Conservation (phyloP, 306 rosid genomes). For the Quercus gilva region DNA sequence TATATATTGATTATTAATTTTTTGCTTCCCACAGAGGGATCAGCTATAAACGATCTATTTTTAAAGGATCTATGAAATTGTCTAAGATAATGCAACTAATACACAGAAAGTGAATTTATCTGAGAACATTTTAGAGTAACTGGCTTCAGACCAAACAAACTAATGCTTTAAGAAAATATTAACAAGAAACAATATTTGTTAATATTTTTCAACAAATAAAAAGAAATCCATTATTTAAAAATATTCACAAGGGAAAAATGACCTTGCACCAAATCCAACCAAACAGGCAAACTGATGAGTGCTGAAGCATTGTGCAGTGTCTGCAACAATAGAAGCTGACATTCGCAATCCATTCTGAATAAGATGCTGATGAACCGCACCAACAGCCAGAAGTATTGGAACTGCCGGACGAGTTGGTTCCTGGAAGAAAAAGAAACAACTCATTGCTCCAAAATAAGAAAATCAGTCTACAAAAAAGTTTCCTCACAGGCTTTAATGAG, state of each 20-base stretch:
- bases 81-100: neutral
- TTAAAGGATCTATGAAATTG: neutral
- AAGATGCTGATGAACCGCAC: conserved; percentile 98
- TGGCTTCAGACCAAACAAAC: neutral
- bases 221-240: conserved; percentile 3
- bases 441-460: conserved; percentile 17
- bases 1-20: neutral
- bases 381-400: conserved; percentile 96
- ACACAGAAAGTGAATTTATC: neutral
- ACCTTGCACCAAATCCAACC: conserved; percentile 99
- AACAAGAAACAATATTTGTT: neutral
- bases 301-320: conserved; percentile 98
- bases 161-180: neutral
- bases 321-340: conserved; percentile 89
- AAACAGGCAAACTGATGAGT: conserved; percentile 99
- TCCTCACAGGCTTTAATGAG: neutral
- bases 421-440: conserved; percentile 30
- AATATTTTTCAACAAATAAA: neutral
- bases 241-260: conserved; percentile 21
- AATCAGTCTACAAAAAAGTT: neutral
- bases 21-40: neutral
- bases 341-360: conserved; percentile 88
- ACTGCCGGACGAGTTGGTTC: conserved; percentile 94
- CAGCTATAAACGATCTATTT: too few relatives aligned
- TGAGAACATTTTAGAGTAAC: neutral